Percentiles rank a stretch among this genome's conserved stretches.
These are phyloP conservation scores for Cytidiella melzeri DNA, from an alignment of 768 basidiomycete species.

Conservation along the genomic window DNA sequence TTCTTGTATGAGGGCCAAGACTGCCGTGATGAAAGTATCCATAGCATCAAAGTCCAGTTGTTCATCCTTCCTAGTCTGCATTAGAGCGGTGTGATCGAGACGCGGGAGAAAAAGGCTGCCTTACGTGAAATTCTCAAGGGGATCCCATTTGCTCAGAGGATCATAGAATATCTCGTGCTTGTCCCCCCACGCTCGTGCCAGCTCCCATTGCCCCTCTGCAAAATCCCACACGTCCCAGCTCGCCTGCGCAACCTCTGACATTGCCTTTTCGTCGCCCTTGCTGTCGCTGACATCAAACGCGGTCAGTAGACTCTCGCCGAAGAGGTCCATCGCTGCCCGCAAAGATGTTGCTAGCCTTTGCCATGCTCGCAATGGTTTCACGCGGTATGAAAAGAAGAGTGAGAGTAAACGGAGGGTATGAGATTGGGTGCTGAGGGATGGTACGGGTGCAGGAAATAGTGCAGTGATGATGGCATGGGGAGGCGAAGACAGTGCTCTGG, in stretches of 20 bases:
- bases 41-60: constrained; percentile 85
- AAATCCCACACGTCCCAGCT: constrained; percentile 79
- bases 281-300: constrained; percentile 87
- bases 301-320: constrained; percentile 79
- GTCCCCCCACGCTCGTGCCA: constrained; percentile 94
- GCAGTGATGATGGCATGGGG: constrained; percentile 59
- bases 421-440: constrained; percentile 50
- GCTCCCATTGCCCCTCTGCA: constrained; percentile 68
- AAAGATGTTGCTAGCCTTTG: constrained; percentile 56
- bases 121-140: constrained; percentile 77
- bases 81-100: too few relatives aligned
- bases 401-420: constrained; percentile 67
- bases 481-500: constrained; percentile 50
- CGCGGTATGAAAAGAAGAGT: constrained; percentile 59
- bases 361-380: constrained; percentile 73
- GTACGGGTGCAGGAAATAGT: constrained; percentile 17
- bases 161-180: constrained; percentile 94
- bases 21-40: constrained; percentile 79
- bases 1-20: constrained; percentile 57
- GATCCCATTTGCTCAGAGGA: constrained; percentile 61
- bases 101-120: constrained; percentile 15
- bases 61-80: constrained; percentile 35
- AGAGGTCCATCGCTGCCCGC: constrained; percentile 77
- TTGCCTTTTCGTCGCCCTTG: constrained; percentile 60
- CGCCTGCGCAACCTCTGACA: constrained; percentile 77